Percentiles rank a stretch among this genome's conserved stretches.
phyloP scores from a whole-genome alignment of 164 flowering plant genomes.

The Piper longum region DNA sequence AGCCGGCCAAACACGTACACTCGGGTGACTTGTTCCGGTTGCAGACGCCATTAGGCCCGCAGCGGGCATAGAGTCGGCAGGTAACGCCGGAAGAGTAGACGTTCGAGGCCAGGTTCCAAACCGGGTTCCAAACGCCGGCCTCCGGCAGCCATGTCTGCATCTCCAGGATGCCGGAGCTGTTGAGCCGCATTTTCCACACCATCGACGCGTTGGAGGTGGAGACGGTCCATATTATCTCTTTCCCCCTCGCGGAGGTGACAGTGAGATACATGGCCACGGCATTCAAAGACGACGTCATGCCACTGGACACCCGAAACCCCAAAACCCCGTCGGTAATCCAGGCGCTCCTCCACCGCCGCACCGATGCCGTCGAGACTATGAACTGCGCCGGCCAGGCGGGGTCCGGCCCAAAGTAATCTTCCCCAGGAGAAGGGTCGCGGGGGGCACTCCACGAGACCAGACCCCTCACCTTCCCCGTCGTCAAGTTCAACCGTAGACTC shows the following conservation, averaged over 20 bases:
- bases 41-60: slow-evolving; percentile 2
- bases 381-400: slow-evolving; percentile 1
- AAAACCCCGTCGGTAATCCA: slow-evolving; percentile 1
- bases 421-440: slow-evolving; percentile 3
- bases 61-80: neutral
- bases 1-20: slow-evolving; percentile 30
- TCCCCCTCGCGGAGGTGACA: neutral
- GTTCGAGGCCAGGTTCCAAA: neutral
- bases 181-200: neutral
- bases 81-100: neutral
- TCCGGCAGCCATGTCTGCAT: neutral
- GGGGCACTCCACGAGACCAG: neutral
- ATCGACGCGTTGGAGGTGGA: neutral
- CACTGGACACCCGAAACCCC: neutral
- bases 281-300: neutral
- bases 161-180: neutral
- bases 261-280: neutral
- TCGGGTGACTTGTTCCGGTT: neutral
- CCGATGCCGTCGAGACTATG: neutral
- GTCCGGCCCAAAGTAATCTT: neutral
- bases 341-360: neutral
- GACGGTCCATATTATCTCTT: neutral
- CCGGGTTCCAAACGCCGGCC: neutral
- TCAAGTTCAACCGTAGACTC: slow-evolving; percentile 2
- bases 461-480: neutral